Evolutionary conservation across 768 basidiomycete genomes (phyloP).

Genomic region (Asterophora parasitica): DNA sequence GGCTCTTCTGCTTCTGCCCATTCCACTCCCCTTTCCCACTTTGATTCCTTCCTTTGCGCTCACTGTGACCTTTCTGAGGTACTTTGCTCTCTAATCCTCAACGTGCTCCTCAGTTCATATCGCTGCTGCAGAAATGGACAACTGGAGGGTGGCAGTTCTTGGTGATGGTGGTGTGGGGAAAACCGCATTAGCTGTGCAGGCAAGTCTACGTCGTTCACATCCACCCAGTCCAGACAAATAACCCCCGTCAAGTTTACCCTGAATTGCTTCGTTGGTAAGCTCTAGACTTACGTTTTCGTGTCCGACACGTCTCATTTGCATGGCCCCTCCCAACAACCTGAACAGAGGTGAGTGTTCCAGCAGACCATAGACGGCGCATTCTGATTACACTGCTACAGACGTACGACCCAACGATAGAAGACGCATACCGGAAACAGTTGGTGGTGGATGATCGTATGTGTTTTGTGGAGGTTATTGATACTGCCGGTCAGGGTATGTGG

Average conservation of each 20-base stretch:
- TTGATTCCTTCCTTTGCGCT: constrained; percentile 26
- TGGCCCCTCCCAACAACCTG: constrained; percentile 9
- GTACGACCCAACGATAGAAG: constrained; percentile 98
- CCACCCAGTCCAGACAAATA: constrained; percentile 7
- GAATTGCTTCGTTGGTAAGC: constrained; percentile 92
- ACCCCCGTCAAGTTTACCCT: constrained; percentile 70
- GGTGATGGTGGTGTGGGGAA: constrained; percentile 98
- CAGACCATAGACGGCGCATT: constrained; percentile 13
- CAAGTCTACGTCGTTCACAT: constrained; percentile 30
- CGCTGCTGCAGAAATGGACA: constrained; percentile 63
- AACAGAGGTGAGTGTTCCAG: constrained; percentile 47
- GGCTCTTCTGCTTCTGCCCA: constrained; percentile 12
- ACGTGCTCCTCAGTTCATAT: constrained; percentile 15
- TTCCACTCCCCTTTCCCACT: constrained; percentile 21
- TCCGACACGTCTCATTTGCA: constrained; percentile 5
- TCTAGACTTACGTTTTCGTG: constrained; percentile 11
- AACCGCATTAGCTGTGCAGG: constrained; percentile 94
- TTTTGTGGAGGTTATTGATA: constrained; percentile 95
- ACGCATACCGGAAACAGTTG: constrained; percentile 93
- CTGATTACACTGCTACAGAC: constrained; percentile 45
- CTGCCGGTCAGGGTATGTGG: constrained; percentile 88
- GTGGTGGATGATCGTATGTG: constrained; percentile 94
- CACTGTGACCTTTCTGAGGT: constrained; percentile 29
- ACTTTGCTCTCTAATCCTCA: constrained; percentile 10
- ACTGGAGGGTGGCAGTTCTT: constrained; percentile 92